phyloP scores from a whole-genome alignment of 1,139 yeast genomes.

The Yamadazyma triangularis region DNA sequence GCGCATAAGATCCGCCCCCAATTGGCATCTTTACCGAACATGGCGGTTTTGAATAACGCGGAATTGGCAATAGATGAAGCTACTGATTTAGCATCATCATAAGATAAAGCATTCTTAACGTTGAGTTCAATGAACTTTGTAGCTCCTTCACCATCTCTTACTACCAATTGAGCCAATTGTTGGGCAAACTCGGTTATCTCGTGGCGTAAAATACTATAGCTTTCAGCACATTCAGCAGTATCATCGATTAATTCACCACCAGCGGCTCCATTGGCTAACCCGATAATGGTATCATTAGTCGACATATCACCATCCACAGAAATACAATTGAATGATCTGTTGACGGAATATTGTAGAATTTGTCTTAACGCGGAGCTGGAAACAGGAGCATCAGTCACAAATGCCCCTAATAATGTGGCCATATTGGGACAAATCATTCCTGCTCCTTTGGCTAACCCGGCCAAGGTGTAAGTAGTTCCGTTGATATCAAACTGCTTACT shows the following conservation, averaged over 20 bases:
- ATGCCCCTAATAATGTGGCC: constrained; percentile 91
- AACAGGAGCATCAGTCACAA: constrained; percentile 96
- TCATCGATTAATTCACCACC: constrained; percentile 52
- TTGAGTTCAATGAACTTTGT: constrained; percentile 89
- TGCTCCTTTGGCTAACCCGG: constrained; percentile 96
- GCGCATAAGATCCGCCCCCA: constrained; percentile 99
- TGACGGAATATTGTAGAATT: constrained; percentile 66
- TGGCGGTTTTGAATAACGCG: constrained; percentile 86
- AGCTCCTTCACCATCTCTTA: constrained; percentile 98
- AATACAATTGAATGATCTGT: constrained; percentile 87
- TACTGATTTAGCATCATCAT: constrained; percentile 74
- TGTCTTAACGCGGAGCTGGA: constrained; percentile 60
- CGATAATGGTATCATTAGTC: constrained; percentile 90
- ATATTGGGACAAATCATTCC: constrained; percentile 99
- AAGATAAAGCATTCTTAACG: constrained; percentile 70
- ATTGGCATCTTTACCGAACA: constrained; percentile 95
- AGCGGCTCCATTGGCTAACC: constrained; percentile 94
- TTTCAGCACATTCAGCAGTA: constrained; percentile 45
- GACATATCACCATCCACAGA: constrained; percentile 98
- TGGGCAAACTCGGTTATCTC: constrained; percentile 78
- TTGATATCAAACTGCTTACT: constrained; percentile 59
- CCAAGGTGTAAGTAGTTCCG: constrained; percentile 64
- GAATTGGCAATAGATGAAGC: constrained; percentile 87
- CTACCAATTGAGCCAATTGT: constrained; percentile 83
- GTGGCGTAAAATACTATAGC: constrained; percentile 44